Percentiles rank a stretch among this genome's conserved stretches.
phyloP scores from a whole-genome alignment of 805 yeast species.

The Ogataea degrootiae region DNA sequence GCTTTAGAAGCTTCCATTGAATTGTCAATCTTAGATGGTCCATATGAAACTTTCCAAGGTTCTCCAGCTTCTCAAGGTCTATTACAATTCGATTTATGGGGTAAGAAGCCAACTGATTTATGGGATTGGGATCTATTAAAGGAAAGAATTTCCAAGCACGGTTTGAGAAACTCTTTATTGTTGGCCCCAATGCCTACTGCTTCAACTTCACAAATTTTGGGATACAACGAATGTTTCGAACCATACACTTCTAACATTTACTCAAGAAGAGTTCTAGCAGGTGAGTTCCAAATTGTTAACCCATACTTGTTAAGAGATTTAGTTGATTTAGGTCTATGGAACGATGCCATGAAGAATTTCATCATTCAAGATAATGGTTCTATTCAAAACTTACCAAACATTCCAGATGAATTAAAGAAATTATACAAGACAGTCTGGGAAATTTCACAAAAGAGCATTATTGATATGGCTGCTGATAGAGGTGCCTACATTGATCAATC shows the following conservation, averaged over 20 bases:
- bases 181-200: slow-evolving; percentile 69
- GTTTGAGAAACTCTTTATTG: slow-evolving; percentile 53
- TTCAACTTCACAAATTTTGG: slow-evolving; percentile 60
- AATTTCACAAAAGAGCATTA: slow-evolving; percentile 52
- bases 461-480: slow-evolving; percentile 69
- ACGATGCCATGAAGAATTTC: slow-evolving; percentile 51
- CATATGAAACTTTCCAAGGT: slow-evolving; percentile 47
- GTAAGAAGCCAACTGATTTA: slow-evolving; percentile 52
- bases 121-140: slow-evolving; percentile 58
- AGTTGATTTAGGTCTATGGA: slow-evolving; percentile 56
- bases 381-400: slow-evolving; percentile 47
- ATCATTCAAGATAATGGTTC: slow-evolving; percentile 56
- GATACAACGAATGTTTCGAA: slow-evolving; percentile 59
- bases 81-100: slow-evolving; percentile 56
- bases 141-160: slow-evolving; percentile 42
- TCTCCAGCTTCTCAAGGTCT: slow-evolving; percentile 58
- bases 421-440: slow-evolving; percentile 62
- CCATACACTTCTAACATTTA: slow-evolving; percentile 60
- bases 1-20: slow-evolving; percentile 55
- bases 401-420: slow-evolving; percentile 50
- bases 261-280: slow-evolving; percentile 58
- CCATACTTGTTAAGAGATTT: slow-evolving; percentile 54
- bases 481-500: slow-evolving; percentile 86
- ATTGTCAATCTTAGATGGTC: slow-evolving; percentile 47
- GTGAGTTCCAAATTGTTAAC: slow-evolving; percentile 61